Evolutionary conservation across 768 basidiomycete species (phyloP).

Genomic region (Neoboletus magnificus): DNA sequence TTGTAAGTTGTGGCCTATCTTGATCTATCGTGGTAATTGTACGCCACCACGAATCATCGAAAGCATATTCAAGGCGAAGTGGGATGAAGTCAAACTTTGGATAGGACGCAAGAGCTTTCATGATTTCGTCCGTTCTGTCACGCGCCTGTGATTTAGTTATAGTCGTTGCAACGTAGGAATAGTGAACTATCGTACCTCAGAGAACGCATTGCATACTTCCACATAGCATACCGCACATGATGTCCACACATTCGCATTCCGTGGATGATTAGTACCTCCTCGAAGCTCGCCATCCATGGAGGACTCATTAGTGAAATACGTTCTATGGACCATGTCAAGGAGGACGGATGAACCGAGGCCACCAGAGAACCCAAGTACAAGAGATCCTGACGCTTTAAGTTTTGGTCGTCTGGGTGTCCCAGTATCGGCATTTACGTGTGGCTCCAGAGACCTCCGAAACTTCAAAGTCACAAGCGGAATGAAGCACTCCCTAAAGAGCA

Average conservation of each 20-base stretch:
- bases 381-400: slow-evolving; percentile 64
- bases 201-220: slow-evolving; percentile 59
- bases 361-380: slow-evolving; percentile 73
- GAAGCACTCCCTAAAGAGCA: slow-evolving; percentile 56
- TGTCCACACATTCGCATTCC: slow-evolving; percentile 59
- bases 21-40: slow-evolving; percentile 36
- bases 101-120: slow-evolving; percentile 44
- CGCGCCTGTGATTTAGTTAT: slow-evolving; percentile 39
- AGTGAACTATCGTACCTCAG: slow-evolving; percentile 45
- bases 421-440: slow-evolving; percentile 54
- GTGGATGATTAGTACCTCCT: slow-evolving; percentile 66
- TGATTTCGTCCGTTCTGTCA: slow-evolving; percentile 54
- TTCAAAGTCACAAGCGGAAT: slow-evolving; percentile 56
- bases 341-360: slow-evolving; percentile 74
- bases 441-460: slow-evolving; percentile 64
- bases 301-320: slow-evolving; percentile 44
- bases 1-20: slow-evolving; percentile 29
- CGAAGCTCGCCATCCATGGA: slow-evolving; percentile 29
- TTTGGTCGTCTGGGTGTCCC: slow-evolving; percentile 55
- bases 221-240: slow-evolving; percentile 65
- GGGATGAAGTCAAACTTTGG: slow-evolving; percentile 55
- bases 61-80: slow-evolving; percentile 70
- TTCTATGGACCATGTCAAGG: slow-evolving; percentile 61
- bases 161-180: not conserved
- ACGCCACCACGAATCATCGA: slow-evolving; percentile 67